Conservation (phyloP, 306 rosid species). For the Cotoneaster glaucophyllus region DNA sequence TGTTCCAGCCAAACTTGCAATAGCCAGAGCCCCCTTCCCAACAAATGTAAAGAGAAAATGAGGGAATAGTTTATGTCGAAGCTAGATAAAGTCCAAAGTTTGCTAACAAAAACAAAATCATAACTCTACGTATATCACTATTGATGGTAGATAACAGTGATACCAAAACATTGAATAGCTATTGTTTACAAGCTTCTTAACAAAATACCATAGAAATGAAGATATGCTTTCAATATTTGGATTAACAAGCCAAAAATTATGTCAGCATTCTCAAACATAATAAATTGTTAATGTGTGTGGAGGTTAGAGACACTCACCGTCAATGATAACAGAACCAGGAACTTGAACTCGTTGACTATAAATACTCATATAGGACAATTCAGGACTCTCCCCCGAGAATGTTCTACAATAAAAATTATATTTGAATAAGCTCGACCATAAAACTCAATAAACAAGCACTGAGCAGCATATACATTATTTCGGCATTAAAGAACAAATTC, state of each 20-base stretch:
- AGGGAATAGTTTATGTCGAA: background rate
- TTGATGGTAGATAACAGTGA: background rate
- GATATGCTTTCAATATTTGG: background rate
- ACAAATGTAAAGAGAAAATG: constrained; percentile 6
- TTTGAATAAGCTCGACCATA: background rate
- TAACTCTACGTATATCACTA: background rate
- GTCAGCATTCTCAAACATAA: background rate
- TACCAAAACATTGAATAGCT: background rate
- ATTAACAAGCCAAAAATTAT: background rate
- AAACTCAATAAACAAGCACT: background rate
- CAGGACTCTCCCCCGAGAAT: constrained; percentile 21
- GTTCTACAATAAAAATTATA: constrained; percentile 36
- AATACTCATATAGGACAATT: constrained; percentile 49
- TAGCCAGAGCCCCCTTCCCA: constrained; percentile 89
- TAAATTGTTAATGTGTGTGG: background rate
- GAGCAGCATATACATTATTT: background rate
- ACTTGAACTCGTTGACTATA: constrained; percentile 55
- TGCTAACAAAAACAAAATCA: background rate
- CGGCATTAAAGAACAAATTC: background rate
- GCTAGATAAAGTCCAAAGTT: background rate
- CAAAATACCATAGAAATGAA: background rate
- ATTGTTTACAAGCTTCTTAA: background rate
- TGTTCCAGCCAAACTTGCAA: constrained; percentile 95
- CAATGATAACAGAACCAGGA: constrained; percentile 72
- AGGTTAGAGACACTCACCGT: constrained; percentile 41